Evolutionary conservation across 495 filamentous ascomycete genomes (phyloP).

Genomic region (Filosporella fistucella): DNA sequence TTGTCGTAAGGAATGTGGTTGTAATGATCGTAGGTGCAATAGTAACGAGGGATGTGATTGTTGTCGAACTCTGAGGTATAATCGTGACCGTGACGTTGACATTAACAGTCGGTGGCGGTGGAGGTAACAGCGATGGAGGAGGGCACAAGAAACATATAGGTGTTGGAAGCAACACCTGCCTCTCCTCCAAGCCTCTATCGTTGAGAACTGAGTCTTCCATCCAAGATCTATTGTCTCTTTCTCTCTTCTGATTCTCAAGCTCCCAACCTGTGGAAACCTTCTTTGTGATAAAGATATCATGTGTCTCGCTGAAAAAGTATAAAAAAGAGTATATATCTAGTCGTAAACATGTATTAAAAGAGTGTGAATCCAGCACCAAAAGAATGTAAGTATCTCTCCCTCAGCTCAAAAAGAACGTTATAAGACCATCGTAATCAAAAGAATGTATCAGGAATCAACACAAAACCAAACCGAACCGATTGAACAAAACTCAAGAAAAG

Average conservation of each 20-base stretch:
- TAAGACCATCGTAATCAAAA: neutral
- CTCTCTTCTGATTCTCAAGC: neutral
- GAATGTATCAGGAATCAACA: too few relatives aligned
- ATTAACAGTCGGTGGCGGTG: neutral
- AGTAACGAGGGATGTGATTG: neutral
- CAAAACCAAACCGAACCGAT: neutral
- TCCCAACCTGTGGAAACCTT: conserved; percentile 6
- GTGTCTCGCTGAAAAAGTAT: neutral
- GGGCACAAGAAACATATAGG: too few relatives aligned
- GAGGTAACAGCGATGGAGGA: neutral
- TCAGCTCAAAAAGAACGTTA: neutral
- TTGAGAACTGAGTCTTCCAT: conserved; percentile 14
- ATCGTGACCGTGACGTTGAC: neutral
- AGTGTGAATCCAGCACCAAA: conserved; percentile 15
- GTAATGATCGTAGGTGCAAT: neutral
- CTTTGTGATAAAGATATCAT: conserved; percentile 1
- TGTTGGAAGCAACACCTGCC: too few relatives aligned
- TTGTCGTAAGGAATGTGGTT: neutral
- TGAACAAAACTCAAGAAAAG: neutral
- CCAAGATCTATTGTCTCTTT: neutral
- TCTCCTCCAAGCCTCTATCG: too few relatives aligned
- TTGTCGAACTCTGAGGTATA: neutral
- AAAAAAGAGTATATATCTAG: neutral
- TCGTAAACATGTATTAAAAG: conserved; percentile 12
- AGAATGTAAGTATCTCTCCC: conserved; percentile 7